Conservation (phyloP, 2,329 filamentous ascomycete species). For the Alternaria arborescens region DNA sequence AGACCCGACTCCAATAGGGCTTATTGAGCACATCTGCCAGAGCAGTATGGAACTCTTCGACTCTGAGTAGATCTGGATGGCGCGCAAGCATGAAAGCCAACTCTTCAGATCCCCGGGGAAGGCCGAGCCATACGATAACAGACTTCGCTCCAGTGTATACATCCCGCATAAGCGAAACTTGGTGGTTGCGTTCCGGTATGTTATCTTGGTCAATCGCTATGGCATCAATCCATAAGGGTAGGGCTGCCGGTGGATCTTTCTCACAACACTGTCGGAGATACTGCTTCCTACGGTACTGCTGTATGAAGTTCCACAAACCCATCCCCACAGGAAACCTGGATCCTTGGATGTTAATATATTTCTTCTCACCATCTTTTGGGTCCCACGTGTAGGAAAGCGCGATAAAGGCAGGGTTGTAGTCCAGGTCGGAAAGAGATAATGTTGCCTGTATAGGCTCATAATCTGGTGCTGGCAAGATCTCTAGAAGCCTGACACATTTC, state of each 20-base stretch:
- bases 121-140: conserved; percentile 24
- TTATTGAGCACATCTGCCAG: conserved; percentile 17
- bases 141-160: conserved; percentile 21
- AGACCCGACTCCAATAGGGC: conserved; percentile 22
- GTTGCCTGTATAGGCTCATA: conserved; percentile 10
- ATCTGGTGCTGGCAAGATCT: conserved; percentile 13
- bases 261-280: conserved; percentile 10
- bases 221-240: conserved; percentile 24
- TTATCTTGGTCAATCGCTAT: conserved; percentile 24
- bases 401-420: conserved; percentile 18
- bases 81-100: conserved; percentile 22
- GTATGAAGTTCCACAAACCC: conserved; percentile 24
- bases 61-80: conserved; percentile 12
- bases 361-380: conserved; percentile 10
- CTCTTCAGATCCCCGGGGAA: conserved; percentile 12
- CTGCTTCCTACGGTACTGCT: conserved; percentile 21
- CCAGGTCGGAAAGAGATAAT: conserved; percentile 14
- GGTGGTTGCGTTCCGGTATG: conserved; percentile 21
- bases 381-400: conserved; percentile 30
- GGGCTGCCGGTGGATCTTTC: background rate
- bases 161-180: conserved; percentile 23
- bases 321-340: conserved; percentile 14
- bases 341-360: conserved; percentile 15
- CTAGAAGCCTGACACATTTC: conserved; percentile 18
- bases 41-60: conserved; percentile 15